Percentiles rank a stretch among this genome's conserved stretches.
Conservation (phyloP, 2,329 filamentous ascomycete species). For the Macroventuria anomochaeta region DNA sequence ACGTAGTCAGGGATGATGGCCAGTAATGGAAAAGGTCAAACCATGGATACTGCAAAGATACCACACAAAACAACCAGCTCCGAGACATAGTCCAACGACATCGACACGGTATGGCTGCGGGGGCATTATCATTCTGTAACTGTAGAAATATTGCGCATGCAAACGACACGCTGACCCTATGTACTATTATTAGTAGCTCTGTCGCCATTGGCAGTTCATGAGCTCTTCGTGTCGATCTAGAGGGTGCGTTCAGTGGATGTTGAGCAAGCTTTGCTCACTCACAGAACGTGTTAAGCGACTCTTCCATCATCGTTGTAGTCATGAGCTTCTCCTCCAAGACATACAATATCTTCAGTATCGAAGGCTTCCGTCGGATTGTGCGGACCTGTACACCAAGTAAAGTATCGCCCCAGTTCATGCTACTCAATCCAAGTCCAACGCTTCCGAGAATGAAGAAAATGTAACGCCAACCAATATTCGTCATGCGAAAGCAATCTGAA, state of each 20-base stretch:
- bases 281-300: conserved; percentile 24
- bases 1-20: conserved; percentile 21
- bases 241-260: conserved; percentile 21
- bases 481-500: conserved; percentile 10
- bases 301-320: conserved; percentile 3
- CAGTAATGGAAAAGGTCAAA: conserved; percentile 19
- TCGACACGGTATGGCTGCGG: conserved; percentile 11
- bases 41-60: conserved; percentile 7
- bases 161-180: conserved; percentile 28
- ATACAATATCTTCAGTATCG: background rate
- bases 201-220: conserved; percentile 11
- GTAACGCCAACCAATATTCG: conserved; percentile 9
- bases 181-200: conserved; percentile 36
- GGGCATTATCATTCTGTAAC: conserved; percentile 23
- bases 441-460: background rate
- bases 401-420: background rate
- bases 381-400: conserved; percentile 13
- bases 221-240: conserved; percentile 16
- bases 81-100: conserved; percentile 7
- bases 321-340: background rate
- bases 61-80: background rate
- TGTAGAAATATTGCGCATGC: conserved; percentile 10
- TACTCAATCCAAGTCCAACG: conserved; percentile 1
- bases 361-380: background rate
- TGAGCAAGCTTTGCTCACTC: conserved; percentile 20